Conservation (phyloP, 2,329 filamentous ascomycete species). For the Trichoderma sp. region DNA sequence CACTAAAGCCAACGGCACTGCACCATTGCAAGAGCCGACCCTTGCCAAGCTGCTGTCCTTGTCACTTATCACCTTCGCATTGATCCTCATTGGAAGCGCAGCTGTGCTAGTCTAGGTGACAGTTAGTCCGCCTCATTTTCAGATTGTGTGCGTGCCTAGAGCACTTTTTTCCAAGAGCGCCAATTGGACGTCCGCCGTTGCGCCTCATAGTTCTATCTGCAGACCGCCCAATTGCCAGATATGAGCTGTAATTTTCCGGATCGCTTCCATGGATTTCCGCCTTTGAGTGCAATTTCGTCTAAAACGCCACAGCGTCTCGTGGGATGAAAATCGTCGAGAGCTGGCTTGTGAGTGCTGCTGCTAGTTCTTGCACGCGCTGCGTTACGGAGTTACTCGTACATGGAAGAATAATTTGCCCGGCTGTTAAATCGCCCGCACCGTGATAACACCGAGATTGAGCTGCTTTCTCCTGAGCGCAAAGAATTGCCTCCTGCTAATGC, state of each 20-base stretch:
- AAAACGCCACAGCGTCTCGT: conserved; percentile 2
- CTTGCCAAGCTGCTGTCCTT: neutral
- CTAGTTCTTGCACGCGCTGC: neutral
- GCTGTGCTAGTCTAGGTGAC: neutral
- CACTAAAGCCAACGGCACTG: neutral
- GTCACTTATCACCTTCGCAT: neutral
- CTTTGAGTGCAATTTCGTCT: neutral
- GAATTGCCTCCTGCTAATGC: neutral
- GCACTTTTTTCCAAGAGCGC: neutral
- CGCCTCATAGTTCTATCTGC: neutral
- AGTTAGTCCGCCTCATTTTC: neutral
- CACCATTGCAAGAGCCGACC: neutral
- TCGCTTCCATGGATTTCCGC: neutral
- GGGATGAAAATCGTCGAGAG: neutral
- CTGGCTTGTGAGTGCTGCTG: neutral
- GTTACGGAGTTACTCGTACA: neutral
- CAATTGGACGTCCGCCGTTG: neutral
- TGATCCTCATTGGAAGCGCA: neutral
- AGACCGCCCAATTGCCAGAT: neutral
- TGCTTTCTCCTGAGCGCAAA: neutral
- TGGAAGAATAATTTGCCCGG: neutral
- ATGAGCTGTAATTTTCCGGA: conserved; percentile 6
- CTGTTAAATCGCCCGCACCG: neutral
- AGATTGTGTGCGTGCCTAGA: neutral
- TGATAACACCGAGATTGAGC: conserved; percentile 10